Base-by-base conservation (phyloP, 2,329 filamentous ascomycete genomes). In the Aspergillus ochraceoroseus region DNA sequence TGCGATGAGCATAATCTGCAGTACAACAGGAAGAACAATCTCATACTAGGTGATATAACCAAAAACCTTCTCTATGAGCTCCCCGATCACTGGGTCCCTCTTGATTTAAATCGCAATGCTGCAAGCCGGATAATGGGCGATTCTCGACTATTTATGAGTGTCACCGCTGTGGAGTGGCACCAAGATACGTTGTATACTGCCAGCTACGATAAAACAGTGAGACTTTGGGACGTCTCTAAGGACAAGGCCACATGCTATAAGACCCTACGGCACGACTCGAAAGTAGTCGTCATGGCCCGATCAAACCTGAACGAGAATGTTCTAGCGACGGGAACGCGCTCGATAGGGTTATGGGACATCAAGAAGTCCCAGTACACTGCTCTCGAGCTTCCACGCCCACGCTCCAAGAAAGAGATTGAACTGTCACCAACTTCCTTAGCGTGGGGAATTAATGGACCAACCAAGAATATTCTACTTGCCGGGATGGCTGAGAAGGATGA, bases 1-100 rank as follows among this genome's bases (percentile, higher is more conserved):
- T 70, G 70, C 3, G 77, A 80, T 48, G 56, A 65, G 2, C 62
- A 70, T 31, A 75, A 71, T n/a, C 75, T 77, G 70, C 71, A 77
- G 27, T 82, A 82, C 52, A 82, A 82, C 43, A 63, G 73, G 26
- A 64, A 68, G 0, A 74, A 77, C 43, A 81, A 81, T 48, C 61
- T 81, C 1, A 52, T 81, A 1, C 55, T 76, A 23, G 78, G 78
- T 1, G 63, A 76, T 44, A 46, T 70, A 2, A 47, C 54, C 1
- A 49, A 52, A 1, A 68, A 66, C 13, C 52, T 51, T 1, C 53
- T 81, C 5, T 61, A 66, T 37, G 77, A 80, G 46, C 55, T 82
- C 0, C 68, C 73, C 1, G 70, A 76, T 34, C 78, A 82, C 51
- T 67, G 66, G 23, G 56, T 71, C 2, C 50, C 58, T 12, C 67